Evolutionary conservation across 2,329 filamentous ascomycete genomes (phyloP), one percentile per base, ranked within the genome.

Genomic region (Lachnellula cervina): DNA sequence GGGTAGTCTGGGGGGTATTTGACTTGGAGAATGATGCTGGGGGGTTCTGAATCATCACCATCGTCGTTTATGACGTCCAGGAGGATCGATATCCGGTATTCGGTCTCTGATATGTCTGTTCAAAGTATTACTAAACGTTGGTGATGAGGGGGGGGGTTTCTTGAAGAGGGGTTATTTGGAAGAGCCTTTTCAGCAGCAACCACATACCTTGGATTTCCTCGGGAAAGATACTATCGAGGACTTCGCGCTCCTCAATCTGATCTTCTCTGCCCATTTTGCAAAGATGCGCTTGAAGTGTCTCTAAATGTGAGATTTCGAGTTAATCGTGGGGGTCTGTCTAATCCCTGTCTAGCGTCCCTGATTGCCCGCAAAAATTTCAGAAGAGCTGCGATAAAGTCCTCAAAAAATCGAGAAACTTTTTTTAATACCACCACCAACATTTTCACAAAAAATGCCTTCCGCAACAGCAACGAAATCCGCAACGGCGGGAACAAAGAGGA

Each of bases 141-240:
- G 14, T 17, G 16, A 42, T 14, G 16, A 53, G 19, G n/a, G 21
- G 16, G 16, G 49, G 34, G 4, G 25, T 17, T 11, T 44, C 47
- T 43, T 23, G 19, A 6, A 44, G 40, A 58, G 56, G 43, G 46
- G 35, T 37, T 51, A 52, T 11, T 49, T 16, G n/a, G 8, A 2
- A 44, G 21, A n/a, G 17, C 19, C 5, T 2, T 14, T 25, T 44
- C 2, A 13, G 7, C 2, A 13, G 7, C 37, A 21, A 46, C 21
- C 35, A 61, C 72, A 48, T 68, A 93, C 91, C 88, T 81, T 87
- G 93, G 65, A 99, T 96, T 76, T 99, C 94, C 58, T 99, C 93
- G 1, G 94, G 91, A 66, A 97, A 99, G 69, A 99, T 99, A 59
- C 93, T 97, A 70, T 96, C 90, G 70, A 99, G 90, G 66, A 99